phyloP scores from a whole-genome alignment of 1,284 basidiomycete genomes.

The Mrakiaceae sp. region DNA sequence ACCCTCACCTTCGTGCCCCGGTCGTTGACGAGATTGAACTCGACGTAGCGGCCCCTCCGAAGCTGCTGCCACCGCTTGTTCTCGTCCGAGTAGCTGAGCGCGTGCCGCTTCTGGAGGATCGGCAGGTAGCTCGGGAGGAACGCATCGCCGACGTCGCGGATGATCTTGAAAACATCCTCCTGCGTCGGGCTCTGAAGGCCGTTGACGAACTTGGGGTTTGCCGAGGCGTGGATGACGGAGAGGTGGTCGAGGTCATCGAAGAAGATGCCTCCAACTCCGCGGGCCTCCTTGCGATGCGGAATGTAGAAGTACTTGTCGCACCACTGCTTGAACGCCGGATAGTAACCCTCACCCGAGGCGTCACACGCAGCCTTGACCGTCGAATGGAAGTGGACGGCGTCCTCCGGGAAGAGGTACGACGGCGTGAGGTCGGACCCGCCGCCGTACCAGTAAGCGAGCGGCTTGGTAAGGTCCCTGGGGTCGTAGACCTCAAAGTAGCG shows the following conservation, averaged over 20 bases:
- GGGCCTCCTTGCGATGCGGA: constrained; percentile 76
- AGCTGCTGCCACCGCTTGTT: constrained; percentile 79
- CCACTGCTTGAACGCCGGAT: constrained; percentile 82
- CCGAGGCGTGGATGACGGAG: constrained; percentile 25
- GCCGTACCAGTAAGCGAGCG: constrained; percentile 94
- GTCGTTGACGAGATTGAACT: constrained; percentile 60
- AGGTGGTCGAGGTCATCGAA: constrained; percentile 70
- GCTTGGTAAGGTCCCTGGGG: constrained; percentile 32
- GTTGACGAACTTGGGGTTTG: background rate
- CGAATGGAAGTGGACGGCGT: constrained; percentile 76
- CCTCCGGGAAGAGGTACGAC: constrained; percentile 78
- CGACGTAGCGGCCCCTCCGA: constrained; percentile 78
- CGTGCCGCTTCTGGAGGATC: constrained; percentile 51
- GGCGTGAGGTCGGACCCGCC: constrained; percentile 96
- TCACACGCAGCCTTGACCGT: constrained; percentile 70
- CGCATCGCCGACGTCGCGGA: constrained; percentile 56
- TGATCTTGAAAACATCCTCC: constrained; percentile 65
- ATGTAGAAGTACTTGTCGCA: constrained; percentile 97
- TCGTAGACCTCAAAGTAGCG: constrained; percentile 90
- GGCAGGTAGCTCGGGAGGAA: constrained; percentile 86
- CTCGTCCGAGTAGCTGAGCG: constrained; percentile 48
- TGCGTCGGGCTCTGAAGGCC: background rate
- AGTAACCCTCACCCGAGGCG: constrained; percentile 55
- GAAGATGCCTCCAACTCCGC: constrained; percentile 92
- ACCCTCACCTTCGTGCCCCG: constrained; percentile 49